Evolutionary conservation across 352 stramenopile genomes (phyloP).

Genomic region (Pilasporangium apinafurcum): DNA sequence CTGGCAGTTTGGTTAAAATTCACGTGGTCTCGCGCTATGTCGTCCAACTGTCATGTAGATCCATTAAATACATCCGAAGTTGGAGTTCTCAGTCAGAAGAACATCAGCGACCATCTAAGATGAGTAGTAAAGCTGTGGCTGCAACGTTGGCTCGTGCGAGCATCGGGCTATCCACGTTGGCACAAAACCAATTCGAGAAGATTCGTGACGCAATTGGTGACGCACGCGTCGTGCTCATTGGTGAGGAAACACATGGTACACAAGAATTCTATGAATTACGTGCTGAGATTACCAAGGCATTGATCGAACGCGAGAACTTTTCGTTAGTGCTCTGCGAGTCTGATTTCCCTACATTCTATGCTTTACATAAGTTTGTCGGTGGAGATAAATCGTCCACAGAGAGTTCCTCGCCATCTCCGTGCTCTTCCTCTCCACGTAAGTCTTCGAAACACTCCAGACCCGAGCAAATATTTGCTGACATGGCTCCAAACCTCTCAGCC

Average conservation of each 20-base stretch:
- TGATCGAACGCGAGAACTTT: conserved; percentile 21
- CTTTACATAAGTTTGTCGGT: conserved; percentile 16
- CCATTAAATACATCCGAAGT: too few species aligned
- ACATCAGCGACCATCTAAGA: background rate
- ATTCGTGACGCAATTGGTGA: conserved; percentile 18
- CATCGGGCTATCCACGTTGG: conserved; percentile 8
- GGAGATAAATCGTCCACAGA: conserved; percentile 8
- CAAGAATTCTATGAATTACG: conserved; percentile 26
- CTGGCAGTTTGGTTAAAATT: too few species aligned
- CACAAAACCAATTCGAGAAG: conserved; percentile 13
- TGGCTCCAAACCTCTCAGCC: background rate
- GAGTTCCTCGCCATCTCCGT: conserved; percentile 5
- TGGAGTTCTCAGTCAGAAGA: too few species aligned
- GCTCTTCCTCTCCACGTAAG: conserved; percentile 1
- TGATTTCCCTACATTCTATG: conserved; percentile 29
- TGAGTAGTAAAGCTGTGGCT: background rate
- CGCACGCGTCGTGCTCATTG: conserved; percentile 24
- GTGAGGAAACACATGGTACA: conserved; percentile 26
- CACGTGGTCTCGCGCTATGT: too few species aligned
- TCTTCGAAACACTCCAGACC: background rate
- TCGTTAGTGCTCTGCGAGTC: conserved; percentile 27
- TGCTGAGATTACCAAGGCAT: conserved; percentile 21
- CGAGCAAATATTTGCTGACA: too few species aligned
- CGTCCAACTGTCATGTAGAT: too few species aligned
- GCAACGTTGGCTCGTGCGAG: conserved; percentile 6